phyloP scores from a whole-genome alignment of 148 eudicot genomes.

The Rhododendron griersonianum region DNA sequence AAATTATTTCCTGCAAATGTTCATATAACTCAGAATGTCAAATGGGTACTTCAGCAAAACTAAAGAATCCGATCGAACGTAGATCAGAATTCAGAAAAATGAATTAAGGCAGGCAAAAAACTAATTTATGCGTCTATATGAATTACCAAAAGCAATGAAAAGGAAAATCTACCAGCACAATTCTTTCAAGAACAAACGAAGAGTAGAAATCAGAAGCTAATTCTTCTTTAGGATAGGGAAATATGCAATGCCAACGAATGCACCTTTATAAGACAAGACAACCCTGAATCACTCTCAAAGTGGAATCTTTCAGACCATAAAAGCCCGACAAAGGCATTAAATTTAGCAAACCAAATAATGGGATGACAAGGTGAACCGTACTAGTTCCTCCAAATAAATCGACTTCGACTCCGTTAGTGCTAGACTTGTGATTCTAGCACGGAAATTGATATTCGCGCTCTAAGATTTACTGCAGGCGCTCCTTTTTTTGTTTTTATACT shows the following conservation, averaged over 20 bases:
- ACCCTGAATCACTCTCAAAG: background rate
- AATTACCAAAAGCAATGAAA: background rate
- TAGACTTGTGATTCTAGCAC: too few relatives aligned
- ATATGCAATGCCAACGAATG: background rate
- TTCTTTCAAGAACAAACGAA: background rate
- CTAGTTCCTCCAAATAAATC: background rate
- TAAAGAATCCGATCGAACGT: background rate
- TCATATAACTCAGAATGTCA: background rate
- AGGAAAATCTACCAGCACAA: background rate
- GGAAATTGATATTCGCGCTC: too few relatives aligned
- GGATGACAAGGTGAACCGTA: background rate
- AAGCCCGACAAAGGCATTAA: background rate
- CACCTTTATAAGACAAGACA: background rate
- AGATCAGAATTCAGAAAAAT: background rate
- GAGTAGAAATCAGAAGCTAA: background rate
- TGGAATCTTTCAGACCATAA: conserved; percentile 2
- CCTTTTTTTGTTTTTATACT: too few relatives aligned
- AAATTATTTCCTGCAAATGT: conserved; percentile 46
- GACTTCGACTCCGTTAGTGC: too few relatives aligned
- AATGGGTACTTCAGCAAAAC: background rate
- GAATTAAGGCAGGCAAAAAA: background rate
- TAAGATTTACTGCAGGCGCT: too few relatives aligned
- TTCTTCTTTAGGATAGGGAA: background rate
- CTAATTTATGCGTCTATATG: background rate
- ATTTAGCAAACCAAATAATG: background rate